These are phyloP conservation scores for Corchorus olitorius DNA, from an alignment of 345 rosid species.

Conservation along the genomic window DNA sequence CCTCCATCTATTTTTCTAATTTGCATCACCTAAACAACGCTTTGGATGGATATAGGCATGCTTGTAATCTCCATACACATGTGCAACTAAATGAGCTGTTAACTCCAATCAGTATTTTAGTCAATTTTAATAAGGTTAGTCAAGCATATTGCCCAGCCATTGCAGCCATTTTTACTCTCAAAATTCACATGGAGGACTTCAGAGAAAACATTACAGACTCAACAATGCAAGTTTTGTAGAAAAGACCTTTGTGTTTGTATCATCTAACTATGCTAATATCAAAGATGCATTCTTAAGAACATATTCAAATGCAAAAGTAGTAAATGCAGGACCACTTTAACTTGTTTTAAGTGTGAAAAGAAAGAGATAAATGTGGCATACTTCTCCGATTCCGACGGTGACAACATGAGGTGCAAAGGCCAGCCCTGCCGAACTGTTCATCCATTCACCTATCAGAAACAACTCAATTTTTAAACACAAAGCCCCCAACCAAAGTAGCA, in stretches of 20 bases:
- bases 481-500: not conserved
- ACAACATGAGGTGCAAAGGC: slow-evolving; percentile 98
- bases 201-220: not conserved
- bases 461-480: slow-evolving; percentile 9
- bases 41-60: not conserved
- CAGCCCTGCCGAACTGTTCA: slow-evolving; percentile 91
- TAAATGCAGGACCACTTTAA: slow-evolving; percentile 6
- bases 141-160: not conserved
- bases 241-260: not conserved
- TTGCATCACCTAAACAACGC: not conserved
- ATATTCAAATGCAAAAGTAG: slow-evolving; percentile 2
- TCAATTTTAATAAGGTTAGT: not conserved
- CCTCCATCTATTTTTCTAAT: not conserved
- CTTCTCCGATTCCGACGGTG: slow-evolving; percentile 82
- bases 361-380: slow-evolving; percentile 29
- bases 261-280: not conserved
- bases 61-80: not conserved
- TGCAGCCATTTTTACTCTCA: not conserved
- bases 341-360: not conserved
- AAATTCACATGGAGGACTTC: not conserved
- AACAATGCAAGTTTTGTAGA: not conserved
- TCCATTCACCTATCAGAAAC: slow-evolving; percentile 89
- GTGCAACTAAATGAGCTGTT: not conserved
- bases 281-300: not conserved
- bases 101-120: not conserved